Base-by-base conservation (phyloP, 495 filamentous ascomycete species). In the Pseudevernia furfuracea region DNA sequence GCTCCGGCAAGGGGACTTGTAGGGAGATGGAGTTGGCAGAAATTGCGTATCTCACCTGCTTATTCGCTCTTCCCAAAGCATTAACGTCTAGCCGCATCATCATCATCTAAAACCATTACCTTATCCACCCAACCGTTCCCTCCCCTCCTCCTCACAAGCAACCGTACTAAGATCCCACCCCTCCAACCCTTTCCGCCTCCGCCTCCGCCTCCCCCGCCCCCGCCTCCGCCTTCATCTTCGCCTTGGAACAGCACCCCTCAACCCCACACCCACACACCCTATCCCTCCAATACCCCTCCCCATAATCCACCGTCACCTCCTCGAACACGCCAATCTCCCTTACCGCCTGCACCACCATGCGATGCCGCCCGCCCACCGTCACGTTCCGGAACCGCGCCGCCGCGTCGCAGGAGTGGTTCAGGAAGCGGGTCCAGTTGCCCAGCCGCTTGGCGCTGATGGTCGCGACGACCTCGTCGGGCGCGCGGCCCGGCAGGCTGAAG, bases 371-470 rank as follows among this genome's bases (percentile, higher is more conserved):
- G 30, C 77, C 78, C 32, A 75, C 41, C 0, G 64, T 61, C 32
- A 57, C 37, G 0, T 9, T 2, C 2, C 2, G 1, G 43, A 78
- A 78, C 4, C 25, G 2, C 10, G 69, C 69, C 34, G 66, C 85
- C 0, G 86, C 77, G 0, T 84, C 76, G 71, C 89, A 92, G 23
- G 82, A 86, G 70, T 92, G 89, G 68, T 90, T 91, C 71, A 91
- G 81, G 69, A 86, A 92, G 14, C 89, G 75, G 11, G 87, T 89
- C 61, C 80, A 80, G 52, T 79, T 80, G 0, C 81, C 81, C 32
- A 69, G 66, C 8, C 49, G 17, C 46, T 63, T 48, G 3, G 65
- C 32, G 21, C 53, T 60, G 28, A 71, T 60, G 2, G 14, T 38
- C 23, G 43, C 67, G 38, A 64, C 23, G 10, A 25, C 53, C n/a